These are phyloP conservation scores for Apiotrichum siamense DNA, from an alignment of 1,284 basidiomycete genomes.

Conservation along the genomic window DNA sequence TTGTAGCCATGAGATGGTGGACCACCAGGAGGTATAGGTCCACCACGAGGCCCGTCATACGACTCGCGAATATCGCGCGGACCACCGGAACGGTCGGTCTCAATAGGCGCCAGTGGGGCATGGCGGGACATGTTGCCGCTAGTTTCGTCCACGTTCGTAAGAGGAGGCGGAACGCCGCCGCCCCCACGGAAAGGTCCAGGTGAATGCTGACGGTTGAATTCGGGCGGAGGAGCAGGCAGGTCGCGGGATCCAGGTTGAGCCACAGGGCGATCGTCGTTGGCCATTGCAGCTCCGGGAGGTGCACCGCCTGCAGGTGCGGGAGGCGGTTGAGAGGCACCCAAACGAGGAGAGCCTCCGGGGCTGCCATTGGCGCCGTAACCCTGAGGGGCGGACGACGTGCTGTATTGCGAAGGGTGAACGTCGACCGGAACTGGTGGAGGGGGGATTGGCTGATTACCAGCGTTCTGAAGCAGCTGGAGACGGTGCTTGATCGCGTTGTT, in stretches of 20 bases:
- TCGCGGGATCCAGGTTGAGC: constrained; percentile 27
- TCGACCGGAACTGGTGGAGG: constrained; percentile 86
- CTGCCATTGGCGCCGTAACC: constrained; percentile 15
- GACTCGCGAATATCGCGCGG: constrained; percentile 16
- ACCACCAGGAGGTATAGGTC: constrained; percentile 2
- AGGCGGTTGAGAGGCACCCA: constrained; percentile 5
- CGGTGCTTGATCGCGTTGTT: constrained; percentile 74
- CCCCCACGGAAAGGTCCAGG: constrained; percentile 43
- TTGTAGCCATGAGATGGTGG: not conserved
- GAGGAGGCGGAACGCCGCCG: constrained; percentile 40
- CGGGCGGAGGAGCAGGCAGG: constrained; percentile 31
- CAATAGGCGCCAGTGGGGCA: constrained; percentile 73
- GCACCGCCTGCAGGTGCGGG: constrained; percentile 4
- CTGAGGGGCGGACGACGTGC: constrained; percentile 53
- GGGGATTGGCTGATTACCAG: constrained; percentile 69
- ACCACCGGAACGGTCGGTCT: constrained; percentile 58
- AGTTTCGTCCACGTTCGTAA: constrained; percentile 39
- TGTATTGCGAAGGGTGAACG: constrained; percentile 87
- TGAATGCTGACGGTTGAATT: constrained; percentile 13
- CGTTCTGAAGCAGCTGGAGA: constrained; percentile 68
- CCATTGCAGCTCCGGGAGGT: constrained; percentile 3
- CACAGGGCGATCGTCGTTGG: not conserved
- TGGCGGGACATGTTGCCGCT: constrained; percentile 50
- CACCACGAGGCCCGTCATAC: constrained; percentile 14
- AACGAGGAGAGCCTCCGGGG: constrained; percentile 27